These are phyloP conservation scores for Asterochloris sp. DNA, from an alignment of 139 green algal genomes.

Conservation along the genomic window DNA sequence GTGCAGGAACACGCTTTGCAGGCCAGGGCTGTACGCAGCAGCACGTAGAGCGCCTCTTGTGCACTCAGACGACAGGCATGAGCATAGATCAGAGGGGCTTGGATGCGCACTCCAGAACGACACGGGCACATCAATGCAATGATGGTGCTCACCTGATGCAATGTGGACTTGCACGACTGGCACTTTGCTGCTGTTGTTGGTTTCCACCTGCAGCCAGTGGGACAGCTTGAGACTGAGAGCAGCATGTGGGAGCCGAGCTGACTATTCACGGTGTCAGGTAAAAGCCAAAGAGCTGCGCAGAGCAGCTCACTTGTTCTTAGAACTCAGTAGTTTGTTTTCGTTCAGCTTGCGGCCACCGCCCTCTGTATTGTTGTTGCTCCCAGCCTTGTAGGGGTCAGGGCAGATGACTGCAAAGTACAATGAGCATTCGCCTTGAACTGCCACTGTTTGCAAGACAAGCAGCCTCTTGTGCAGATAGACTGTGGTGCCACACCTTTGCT, in stretches of 20 bases:
- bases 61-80: too few species aligned
- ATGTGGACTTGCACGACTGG: slow-evolving; percentile 55
- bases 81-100: too few species aligned
- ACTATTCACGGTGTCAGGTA: too few species aligned
- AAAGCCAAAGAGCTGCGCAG: not conserved
- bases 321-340: slow-evolving; percentile 71
- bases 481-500: slow-evolving; percentile 23
- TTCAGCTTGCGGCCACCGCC: slow-evolving; percentile 64
- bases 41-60: too few species aligned
- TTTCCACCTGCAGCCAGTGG: slow-evolving; percentile 35
- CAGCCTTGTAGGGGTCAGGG: slow-evolving; percentile 71
- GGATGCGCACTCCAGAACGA: too few species aligned
- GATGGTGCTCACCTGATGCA: slow-evolving; percentile 40
- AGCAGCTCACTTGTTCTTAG: slow-evolving; percentile 47
- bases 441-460: not conserved
- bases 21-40: too few species aligned
- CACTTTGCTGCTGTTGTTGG: slow-evolving; percentile 57
- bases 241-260: too few species aligned
- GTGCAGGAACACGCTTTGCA: not conserved
- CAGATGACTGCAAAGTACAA: slow-evolving; percentile 33
- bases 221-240: too few species aligned
- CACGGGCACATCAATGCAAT: too few species aligned
- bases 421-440: not conserved
- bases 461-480: not conserved
- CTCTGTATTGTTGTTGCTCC: slow-evolving; percentile 44